These are phyloP conservation scores for Lolium perenne DNA, from an alignment of 176 grass and related monocot species.

Conservation along the genomic window DNA sequence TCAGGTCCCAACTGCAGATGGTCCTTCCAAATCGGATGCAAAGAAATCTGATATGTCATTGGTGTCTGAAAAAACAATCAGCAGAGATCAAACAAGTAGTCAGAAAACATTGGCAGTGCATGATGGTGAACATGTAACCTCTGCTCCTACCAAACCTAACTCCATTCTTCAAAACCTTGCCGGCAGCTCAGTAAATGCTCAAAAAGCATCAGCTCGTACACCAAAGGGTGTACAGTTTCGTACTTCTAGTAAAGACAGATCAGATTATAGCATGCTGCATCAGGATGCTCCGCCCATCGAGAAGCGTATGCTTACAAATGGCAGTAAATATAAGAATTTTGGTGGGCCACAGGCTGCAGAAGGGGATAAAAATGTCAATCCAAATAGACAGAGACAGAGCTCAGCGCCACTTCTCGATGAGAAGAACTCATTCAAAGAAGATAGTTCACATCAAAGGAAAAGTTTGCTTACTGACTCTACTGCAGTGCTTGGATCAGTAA, in stretches of 20 bases:
- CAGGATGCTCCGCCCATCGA: conserved; percentile 28
- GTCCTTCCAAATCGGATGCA: conserved; percentile 37
- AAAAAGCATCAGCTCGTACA: conserved; percentile 44
- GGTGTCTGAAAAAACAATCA: conserved; percentile 50
- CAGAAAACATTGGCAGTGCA: conserved; percentile 52
- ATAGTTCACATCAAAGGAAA: conserved; percentile 22
- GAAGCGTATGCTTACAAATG: conserved; percentile 42
- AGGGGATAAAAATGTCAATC: conserved; percentile 25
- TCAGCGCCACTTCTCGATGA: conserved; percentile 32
- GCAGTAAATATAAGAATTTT: conserved; percentile 26
- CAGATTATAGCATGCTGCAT: conserved; percentile 23
- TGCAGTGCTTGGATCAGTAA: conserved; percentile 39
- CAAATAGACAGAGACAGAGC: conserved; percentile 20
- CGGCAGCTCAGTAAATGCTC: conserved; percentile 37
- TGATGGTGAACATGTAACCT: conserved; percentile 32
- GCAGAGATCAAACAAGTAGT: conserved; percentile 45
- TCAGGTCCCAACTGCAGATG: conserved; percentile 64
- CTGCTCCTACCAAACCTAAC: conserved; percentile 40
- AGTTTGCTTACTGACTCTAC: conserved; percentile 37
- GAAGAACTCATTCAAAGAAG: conserved; percentile 34
- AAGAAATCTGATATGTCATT: conserved; percentile 48
- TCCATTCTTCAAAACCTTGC: conserved; percentile 50
- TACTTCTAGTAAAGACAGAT: conserved; percentile 48
- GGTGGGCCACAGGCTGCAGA: conserved; percentile 26
- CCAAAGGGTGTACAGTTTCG: conserved; percentile 89